These are phyloP conservation scores for Pythium periplocum DNA, from an alignment of 352 stramenopile species.

Conservation along the genomic window DNA sequence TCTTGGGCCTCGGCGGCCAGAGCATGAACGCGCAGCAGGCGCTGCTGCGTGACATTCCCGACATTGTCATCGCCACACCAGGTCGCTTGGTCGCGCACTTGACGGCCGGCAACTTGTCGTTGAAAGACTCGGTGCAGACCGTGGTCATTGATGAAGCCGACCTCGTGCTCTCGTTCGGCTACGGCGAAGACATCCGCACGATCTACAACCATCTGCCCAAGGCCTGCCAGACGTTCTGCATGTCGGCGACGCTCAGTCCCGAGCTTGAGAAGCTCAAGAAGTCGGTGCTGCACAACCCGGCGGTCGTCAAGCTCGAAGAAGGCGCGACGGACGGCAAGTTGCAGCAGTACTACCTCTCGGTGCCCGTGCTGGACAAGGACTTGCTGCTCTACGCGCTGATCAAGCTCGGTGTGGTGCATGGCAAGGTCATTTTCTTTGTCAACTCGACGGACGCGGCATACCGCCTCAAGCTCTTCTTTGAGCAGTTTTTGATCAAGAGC, in stretches of 20 bases:
- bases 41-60: conserved; percentile 77
- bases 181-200: conserved; percentile 89
- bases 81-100: conserved; percentile 91
- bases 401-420: conserved; percentile 96
- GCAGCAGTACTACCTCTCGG: conserved; percentile 94
- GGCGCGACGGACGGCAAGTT: conserved; percentile 86
- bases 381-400: conserved; percentile 98
- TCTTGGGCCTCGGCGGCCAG: conserved; percentile 88
- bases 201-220: conserved; percentile 95
- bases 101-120: conserved; percentile 66
- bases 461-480: conserved; percentile 98
- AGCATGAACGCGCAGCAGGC: conserved; percentile 88
- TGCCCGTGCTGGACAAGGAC: conserved; percentile 92
- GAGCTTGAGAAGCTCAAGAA: conserved; percentile 97
- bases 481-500: conserved; percentile 98
- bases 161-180: conserved; percentile 97
- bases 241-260: conserved; percentile 96
- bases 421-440: conserved; percentile 99
- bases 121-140: conserved; percentile 92
- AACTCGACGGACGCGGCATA: conserved; percentile 95
- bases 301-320: conserved; percentile 96
- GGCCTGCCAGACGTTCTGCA: conserved; percentile 97
- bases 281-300: conserved; percentile 95
- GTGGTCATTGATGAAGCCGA: conserved; percentile 99
- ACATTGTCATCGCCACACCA: conserved; percentile 94